Percentiles rank a stretch among this genome's conserved stretches.
phyloP scores from a whole-genome alignment of 805 yeast genomes.

The Cyberlindnera saturnus region DNA sequence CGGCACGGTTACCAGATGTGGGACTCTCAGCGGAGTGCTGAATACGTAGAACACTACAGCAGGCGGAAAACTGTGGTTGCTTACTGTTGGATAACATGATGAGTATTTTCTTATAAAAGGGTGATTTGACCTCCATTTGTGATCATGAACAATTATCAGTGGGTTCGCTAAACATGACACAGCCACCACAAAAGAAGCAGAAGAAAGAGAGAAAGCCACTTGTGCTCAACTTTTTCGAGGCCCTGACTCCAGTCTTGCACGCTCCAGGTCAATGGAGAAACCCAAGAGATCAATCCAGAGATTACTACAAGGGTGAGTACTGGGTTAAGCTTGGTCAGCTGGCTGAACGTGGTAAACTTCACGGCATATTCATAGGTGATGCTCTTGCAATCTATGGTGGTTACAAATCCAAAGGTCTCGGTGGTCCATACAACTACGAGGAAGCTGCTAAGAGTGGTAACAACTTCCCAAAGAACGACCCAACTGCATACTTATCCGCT shows the following conservation, averaged over 20 bases:
- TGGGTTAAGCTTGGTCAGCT: constrained; percentile 34
- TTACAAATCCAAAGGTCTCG: constrained; percentile 24
- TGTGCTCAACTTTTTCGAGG: constrained; percentile 19
- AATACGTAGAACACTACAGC: too few species aligned
- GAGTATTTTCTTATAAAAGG: too few species aligned
- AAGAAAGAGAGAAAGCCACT: constrained; percentile 14
- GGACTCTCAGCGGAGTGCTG: too few species aligned
- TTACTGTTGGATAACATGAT: too few species aligned
- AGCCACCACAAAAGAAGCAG: constrained; percentile 13
- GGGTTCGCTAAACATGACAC: constrained; percentile 1
- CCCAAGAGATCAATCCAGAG: constrained; percentile 19
- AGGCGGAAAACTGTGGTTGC: too few species aligned
- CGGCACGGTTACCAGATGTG: too few species aligned
- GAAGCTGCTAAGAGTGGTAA: constrained; percentile 31
- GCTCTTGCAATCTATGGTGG: constrained; percentile 36
- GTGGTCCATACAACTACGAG: constrained; percentile 32
- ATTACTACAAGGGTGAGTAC: constrained; percentile 23
- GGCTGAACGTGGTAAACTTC: constrained; percentile 34
- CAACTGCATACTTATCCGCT: constrained; percentile 31
- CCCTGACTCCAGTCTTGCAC: constrained; percentile 17
- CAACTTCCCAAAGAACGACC: constrained; percentile 34
- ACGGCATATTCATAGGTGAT: constrained; percentile 35
- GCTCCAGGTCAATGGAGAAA: constrained; percentile 22
- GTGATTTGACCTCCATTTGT: too few species aligned
- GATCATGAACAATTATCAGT: too few species aligned